Base-by-base conservation (phyloP, 2,329 filamentous ascomycete species). In the Alternaria sp. region DNA sequence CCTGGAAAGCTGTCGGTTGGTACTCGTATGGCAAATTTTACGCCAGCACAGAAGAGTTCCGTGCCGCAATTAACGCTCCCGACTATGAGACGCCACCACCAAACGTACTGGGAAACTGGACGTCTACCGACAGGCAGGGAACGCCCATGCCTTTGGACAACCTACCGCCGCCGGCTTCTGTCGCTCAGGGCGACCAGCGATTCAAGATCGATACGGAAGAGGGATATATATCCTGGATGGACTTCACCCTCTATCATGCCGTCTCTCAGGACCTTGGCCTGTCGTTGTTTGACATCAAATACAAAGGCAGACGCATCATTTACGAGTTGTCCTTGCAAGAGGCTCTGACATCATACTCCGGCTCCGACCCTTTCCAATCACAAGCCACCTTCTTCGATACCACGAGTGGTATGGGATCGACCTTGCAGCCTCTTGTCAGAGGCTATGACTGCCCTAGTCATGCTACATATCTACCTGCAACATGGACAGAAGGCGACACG, bases 281-380 rank as follows among this genome's bases (percentile, higher is more conserved):
- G 40, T 69, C 80, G 0, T 75, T 88, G 0, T 84, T 83, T 68
- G 82, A 88, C 62, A 83, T 89, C 47, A 76, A 79, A 17, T 87
- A 83, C 79, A 85, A 86, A 67, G 85, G 84, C n/a, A 80, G 86
- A 62, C 79, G 85, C 7, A 73, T 89, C 7, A 76, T 88, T 11
- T 88, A 88, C 60, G 86, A 88, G 63, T 77, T 89, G 2, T 66
- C 83, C 3, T 75, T 88, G 0, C 84, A 88, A 70, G 86, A 88
- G 72, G 85, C 86, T 0, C 73, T 87, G 8, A 83, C 85, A 1
- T 84, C 86, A 57, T 87, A 87, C 58, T 83, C 84, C 2, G 81
- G 84, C 6, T 81, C 80, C 45, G 83, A 86, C 52, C 85, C 84
- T 0, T 71, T 82, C 2, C 81, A 83, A 67, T 82, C 81, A 2